Evolutionary conservation across 257 asterid genomes (phyloP), one percentile per base, ranked within the genome.

Genomic region (Nicotiana noctiflora): DNA sequence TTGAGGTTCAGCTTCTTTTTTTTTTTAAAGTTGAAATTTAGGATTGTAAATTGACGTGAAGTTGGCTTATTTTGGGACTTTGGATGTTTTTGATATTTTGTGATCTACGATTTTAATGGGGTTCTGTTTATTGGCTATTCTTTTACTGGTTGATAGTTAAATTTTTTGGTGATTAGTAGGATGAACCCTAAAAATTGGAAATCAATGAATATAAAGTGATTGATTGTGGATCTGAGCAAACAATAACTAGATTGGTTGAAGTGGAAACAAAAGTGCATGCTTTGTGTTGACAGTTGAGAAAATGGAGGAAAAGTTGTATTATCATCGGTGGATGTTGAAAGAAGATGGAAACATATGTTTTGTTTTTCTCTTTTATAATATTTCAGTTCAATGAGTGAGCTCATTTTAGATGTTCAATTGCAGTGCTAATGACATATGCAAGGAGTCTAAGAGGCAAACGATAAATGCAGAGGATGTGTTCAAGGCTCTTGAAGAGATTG

Each of bases 401-500:
- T 74, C 44, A 74, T 74, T 49, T 74, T 44, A 8, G 27, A 27
- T 53, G 37, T 72, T 34, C 49, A 62, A 44, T 75, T 82, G 62
- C 57, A 89, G 92, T 25, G 99, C 98, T 59, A 93, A 91, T 82
- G 99, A 96, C 75, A 80, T 89, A 49, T 94, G 97, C 80, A 96
- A 90, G 93, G 98, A 94, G 84, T 88, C 99, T 5, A 92, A 90
- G 79, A 86, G 98, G 82, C 98, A 94, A 82, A 90, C 88, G 52
- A 89, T 94, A 82, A 94, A 85, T 29, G 97, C 97, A 0, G 99
- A 96, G 79, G 99, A 96, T 87, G 97, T 96, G 68, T 90, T 96
- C 84, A 94, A 92, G 86, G 99, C 98, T 37, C 86, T 94, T 82
- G 98, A 96, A 86, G 99, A 94, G 87, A 91, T 94, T 53, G 97